These are phyloP conservation scores for Pseudozyma sp. DNA, from an alignment of 1,284 basidiomycete genomes.

Conservation along the genomic window DNA sequence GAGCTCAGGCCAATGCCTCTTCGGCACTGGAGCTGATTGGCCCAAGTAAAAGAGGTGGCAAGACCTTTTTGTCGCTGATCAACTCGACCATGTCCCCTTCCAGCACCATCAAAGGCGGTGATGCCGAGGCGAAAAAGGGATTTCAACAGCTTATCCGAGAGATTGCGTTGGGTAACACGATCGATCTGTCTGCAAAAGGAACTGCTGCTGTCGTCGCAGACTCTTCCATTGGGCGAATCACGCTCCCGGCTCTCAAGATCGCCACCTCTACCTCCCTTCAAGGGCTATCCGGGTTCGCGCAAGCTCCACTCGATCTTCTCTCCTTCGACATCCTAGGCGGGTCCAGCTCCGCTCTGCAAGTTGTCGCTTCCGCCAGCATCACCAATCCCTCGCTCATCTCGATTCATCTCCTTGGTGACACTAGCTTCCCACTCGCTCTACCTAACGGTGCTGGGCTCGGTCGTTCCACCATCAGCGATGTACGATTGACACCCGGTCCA, in stretches of 20 bases:
- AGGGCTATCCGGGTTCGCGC: constrained; percentile 77
- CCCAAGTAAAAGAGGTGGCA: constrained; percentile 75
- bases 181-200: constrained; percentile 76
- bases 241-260: constrained; percentile 78
- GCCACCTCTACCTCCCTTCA: constrained; percentile 76
- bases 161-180: constrained; percentile 70
- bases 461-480: constrained; percentile 36
- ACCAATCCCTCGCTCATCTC: constrained; percentile 78
- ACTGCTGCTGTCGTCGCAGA: constrained; percentile 76
- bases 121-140: constrained; percentile 22
- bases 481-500: constrained; percentile 47
- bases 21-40: constrained; percentile 39
- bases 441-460: constrained; percentile 68
- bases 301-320: constrained; percentile 73
- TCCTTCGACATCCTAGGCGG: constrained; percentile 79
- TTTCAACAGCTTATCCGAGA: constrained; percentile 60
- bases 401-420: constrained; percentile 70
- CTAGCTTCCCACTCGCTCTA: constrained; percentile 72
- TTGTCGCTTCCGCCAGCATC: constrained; percentile 74
- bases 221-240: constrained; percentile 76
- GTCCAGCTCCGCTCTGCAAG: constrained; percentile 74
- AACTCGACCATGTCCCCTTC: constrained; percentile 74
- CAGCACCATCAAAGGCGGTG: constrained; percentile 71
- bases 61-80: constrained; percentile 76
- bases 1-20: constrained; percentile 15